Evolutionary conservation across 768 basidiomycete genomes (phyloP).

Genomic region (Suillus paluster): DNA sequence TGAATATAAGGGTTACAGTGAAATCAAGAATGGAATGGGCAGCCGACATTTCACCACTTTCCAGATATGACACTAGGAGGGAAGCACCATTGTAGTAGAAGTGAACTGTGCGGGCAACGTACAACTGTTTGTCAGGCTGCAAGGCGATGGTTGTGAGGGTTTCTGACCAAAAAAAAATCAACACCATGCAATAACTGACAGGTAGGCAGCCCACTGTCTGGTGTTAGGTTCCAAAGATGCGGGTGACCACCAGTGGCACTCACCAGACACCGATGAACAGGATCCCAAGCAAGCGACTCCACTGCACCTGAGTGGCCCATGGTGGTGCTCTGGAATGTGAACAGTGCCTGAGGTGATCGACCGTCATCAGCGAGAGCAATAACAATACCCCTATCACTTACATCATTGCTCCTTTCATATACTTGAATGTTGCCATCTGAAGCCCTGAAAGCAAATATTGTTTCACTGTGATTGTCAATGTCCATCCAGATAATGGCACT

Average conservation of each 20-base stretch:
- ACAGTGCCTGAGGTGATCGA: neutral
- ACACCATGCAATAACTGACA: neutral
- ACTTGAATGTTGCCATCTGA: neutral
- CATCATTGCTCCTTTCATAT: neutral
- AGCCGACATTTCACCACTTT: neutral
- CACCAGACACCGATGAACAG: neutral
- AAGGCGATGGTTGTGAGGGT: neutral
- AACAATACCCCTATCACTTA: neutral
- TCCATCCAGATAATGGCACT: neutral
- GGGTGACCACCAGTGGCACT: neutral
- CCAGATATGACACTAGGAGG: conserved; percentile 4
- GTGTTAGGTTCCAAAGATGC: neutral
- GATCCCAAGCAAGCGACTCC: neutral
- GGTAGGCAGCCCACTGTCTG: neutral
- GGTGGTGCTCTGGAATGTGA: neutral
- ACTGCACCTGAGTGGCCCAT: neutral
- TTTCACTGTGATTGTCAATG: neutral
- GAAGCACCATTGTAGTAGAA: conserved; percentile 1
- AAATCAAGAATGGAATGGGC: neutral
- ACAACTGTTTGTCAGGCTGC: neutral
- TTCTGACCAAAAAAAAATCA: neutral
- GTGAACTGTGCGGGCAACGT: neutral
- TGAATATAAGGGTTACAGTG: neutral
- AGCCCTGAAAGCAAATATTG: neutral
- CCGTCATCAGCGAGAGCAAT: neutral